phyloP scores from a whole-genome alignment of 2,329 filamentous ascomycete species.

The Chlorencoelia australis region DNA sequence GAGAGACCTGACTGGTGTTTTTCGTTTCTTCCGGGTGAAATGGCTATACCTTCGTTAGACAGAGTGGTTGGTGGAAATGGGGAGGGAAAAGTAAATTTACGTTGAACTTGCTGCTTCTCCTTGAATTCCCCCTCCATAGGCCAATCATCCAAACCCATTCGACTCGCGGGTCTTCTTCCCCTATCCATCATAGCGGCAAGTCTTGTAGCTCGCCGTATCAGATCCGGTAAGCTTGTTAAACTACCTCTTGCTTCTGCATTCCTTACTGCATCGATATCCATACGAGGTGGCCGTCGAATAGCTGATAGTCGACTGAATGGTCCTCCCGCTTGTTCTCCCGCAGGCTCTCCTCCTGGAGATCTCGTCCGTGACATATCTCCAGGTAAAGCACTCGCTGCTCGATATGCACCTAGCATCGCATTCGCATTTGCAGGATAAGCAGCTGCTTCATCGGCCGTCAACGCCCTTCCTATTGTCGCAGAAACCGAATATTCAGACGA shows the following conservation, averaged over 20 bases:
- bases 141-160: constrained; percentile 43
- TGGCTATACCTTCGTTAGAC: not conserved
- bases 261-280: constrained; percentile 75
- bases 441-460: constrained; percentile 10
- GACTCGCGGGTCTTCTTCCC: constrained; percentile 56
- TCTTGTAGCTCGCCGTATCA: constrained; percentile 80
- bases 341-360: not conserved
- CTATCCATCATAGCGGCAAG: constrained; percentile 82
- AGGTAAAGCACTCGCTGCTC: constrained; percentile 31
- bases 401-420: constrained; percentile 40
- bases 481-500: constrained; percentile 20
- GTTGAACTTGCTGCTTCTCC: constrained; percentile 17
- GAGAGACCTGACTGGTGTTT: constrained; percentile 32
- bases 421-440: constrained; percentile 31
- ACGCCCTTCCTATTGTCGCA: constrained; percentile 11
- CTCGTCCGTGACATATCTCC: not conserved
- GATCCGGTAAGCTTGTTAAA: constrained; percentile 80
- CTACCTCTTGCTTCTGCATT: constrained; percentile 78
- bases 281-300: constrained; percentile 55
- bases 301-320: constrained; percentile 39
- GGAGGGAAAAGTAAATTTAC: constrained; percentile 12
- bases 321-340: constrained; percentile 1
- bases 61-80: constrained; percentile 10
- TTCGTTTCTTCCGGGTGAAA: constrained; percentile 5
- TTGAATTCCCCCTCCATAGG: constrained; percentile 28